Conservation (phyloP, 495 filamentous ascomycete genomes). For the Darksidea phi region DNA sequence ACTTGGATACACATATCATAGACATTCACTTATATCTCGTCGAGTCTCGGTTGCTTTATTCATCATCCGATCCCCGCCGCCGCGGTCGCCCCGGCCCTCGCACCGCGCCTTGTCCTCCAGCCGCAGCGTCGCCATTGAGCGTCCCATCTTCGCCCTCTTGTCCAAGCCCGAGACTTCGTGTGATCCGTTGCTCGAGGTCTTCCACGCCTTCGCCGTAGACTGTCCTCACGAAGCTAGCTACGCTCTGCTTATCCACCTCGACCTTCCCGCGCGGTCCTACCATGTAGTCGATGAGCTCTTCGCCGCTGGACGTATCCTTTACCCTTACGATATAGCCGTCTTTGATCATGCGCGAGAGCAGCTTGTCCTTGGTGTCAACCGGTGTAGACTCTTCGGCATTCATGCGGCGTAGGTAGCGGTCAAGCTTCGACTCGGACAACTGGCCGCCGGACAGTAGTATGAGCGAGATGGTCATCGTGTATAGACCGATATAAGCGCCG, state of each 20-base stretch:
- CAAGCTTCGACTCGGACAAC: slow-evolving; percentile 59
- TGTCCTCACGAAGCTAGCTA: slow-evolving; percentile 65
- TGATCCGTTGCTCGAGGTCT: slow-evolving; percentile 42
- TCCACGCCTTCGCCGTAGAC: slow-evolving; percentile 50
- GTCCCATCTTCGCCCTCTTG: slow-evolving; percentile 10
- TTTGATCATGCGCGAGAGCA: slow-evolving; percentile 70
- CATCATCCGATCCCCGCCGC: slow-evolving; percentile 13
- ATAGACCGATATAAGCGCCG: slow-evolving; percentile 74
- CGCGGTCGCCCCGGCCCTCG: slow-evolving; percentile 6
- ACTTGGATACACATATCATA: no score
- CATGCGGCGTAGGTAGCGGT: slow-evolving; percentile 67
- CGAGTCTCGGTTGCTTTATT: neutral
- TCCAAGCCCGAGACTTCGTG: slow-evolving; percentile 39
- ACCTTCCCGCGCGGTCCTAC: slow-evolving; percentile 82
- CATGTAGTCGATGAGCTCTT: slow-evolving; percentile 70
- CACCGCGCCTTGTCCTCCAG: slow-evolving; percentile 1
- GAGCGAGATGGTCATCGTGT: slow-evolving; percentile 73
- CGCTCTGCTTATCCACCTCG: slow-evolving; percentile 73
- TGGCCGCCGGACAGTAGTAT: slow-evolving; percentile 70
- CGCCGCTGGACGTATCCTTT: slow-evolving; percentile 50
- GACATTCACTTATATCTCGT: no score
- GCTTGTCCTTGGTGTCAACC: slow-evolving; percentile 70
- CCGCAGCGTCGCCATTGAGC: slow-evolving; percentile 5
- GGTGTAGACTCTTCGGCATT: slow-evolving; percentile 76
- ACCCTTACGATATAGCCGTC: slow-evolving; percentile 80